These are phyloP conservation scores for Zea luxurians DNA, from an alignment of 176 grass and related monocot genomes.

Conservation along the genomic window DNA sequence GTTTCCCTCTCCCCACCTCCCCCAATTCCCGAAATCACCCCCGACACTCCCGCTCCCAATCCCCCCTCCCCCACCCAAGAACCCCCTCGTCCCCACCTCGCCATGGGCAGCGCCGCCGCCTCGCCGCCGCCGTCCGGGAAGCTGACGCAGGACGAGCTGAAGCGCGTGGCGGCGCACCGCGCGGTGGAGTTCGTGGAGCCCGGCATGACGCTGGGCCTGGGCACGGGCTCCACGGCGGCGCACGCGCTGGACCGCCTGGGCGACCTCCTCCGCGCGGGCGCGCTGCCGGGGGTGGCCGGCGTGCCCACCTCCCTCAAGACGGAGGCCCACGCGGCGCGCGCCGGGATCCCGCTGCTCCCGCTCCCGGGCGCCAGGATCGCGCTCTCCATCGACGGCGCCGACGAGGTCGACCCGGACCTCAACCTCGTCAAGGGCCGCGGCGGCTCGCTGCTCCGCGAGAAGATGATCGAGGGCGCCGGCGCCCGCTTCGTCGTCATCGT, in stretches of 20 bases:
- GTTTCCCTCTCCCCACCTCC: not conserved
- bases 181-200: conserved; percentile 5
- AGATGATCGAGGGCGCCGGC: not conserved
- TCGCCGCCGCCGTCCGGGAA: not conserved
- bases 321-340: not conserved
- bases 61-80: not conserved
- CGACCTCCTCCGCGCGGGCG: not conserved
- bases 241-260: conserved; percentile 1
- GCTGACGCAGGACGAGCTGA: not conserved
- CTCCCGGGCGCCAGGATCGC: not conserved
- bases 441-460: not conserved
- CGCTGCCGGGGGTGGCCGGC: not conserved
- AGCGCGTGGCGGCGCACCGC: conserved; percentile 3
- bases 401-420: conserved; percentile 3
- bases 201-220: not conserved
- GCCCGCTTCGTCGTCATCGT: conserved; percentile 60
- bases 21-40: not conserved
- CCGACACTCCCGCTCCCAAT: too few species aligned
- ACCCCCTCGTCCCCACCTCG: not conserved
- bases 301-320: conserved; percentile 1
- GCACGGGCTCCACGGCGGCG: not conserved
- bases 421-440: conserved; percentile 5
- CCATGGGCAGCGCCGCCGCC: not conserved
- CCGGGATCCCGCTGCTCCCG: not conserved
- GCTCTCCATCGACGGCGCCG: conserved; percentile 3